These are phyloP conservation scores for Kodamaea laetipori DNA, from an alignment of 805 yeast genomes.

Conservation along the genomic window DNA sequence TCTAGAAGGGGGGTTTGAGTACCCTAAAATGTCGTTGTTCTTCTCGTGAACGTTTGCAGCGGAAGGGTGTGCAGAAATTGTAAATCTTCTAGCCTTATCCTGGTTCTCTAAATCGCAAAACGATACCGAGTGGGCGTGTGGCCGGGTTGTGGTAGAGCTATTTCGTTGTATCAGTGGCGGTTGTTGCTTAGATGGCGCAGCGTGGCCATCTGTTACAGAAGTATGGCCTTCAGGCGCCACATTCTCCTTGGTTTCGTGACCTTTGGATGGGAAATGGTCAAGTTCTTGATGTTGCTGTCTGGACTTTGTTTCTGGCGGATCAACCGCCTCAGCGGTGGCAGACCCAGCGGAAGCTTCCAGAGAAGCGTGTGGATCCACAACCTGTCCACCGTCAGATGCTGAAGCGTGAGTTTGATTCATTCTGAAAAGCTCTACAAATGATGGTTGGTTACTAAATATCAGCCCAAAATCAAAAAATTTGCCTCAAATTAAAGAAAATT, in stretches of 20 bases:
- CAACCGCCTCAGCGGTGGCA: not conserved
- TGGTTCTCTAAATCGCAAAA: conserved; percentile 29
- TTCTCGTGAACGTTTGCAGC: conserved; percentile 24
- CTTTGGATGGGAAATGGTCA: not conserved
- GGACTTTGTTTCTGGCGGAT: not conserved
- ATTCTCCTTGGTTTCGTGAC: not conserved
- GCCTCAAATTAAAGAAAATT: conserved; percentile 1
- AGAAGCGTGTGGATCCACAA: not conserved
- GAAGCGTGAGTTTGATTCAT: conserved; percentile 1
- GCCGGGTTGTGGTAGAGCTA: conserved; percentile 1
- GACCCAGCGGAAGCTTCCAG: not conserved
- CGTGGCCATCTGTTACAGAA: too few relatives aligned
- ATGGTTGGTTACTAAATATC: not conserved
- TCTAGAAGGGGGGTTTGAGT: conserved; percentile 15
- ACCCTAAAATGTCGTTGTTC: not conserved
- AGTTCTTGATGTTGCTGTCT: not conserved
- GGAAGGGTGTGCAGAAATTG: conserved; percentile 48
- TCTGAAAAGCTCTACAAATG: not conserved
- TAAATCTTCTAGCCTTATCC: conserved; percentile 43
- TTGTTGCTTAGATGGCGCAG: not conserved
- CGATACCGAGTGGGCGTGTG: conserved; percentile 28
- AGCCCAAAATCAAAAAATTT: not conserved
- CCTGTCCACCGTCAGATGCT: not conserved
- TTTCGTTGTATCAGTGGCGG: conserved; percentile 4
- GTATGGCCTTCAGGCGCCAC: not conserved